Base-by-base conservation (phyloP, 1,139 yeast species). In the Debaryomyces udenii region DNA sequence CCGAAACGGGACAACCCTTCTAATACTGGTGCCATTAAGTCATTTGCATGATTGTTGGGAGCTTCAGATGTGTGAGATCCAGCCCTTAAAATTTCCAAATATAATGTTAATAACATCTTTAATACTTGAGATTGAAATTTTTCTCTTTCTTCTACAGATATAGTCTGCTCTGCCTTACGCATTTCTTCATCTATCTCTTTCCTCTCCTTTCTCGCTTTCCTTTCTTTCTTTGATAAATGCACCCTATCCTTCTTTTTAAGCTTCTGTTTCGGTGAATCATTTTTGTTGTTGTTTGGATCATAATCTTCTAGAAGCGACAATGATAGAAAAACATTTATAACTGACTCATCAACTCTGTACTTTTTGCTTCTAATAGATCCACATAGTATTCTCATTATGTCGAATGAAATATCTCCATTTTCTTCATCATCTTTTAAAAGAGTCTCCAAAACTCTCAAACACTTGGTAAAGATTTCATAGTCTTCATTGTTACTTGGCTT, bases 1-100 rank as follows among this genome's bases (percentile, higher is more conserved):
- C 98, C 96, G 59, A 85, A 90, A 58, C 81, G 81, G 2, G 97
- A 87, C 43, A 93, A 68, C 5, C 98, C 98, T 68, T 93, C 98
- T 40, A 93, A 71, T 0, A 93, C 95, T 0, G 93, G 76, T 6
- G 95, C 96, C 74, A 89, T 82, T 42, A 93, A 70, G 13, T 50
- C 51, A 16, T 55, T 52, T n/a, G 79, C 77, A 35, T 80, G 78
- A 20, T 80, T 76, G 22, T 20, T 20, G 34, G 80, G 74, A 22
- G 75, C 76, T 3, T 43, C 45, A 4, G 50, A 39, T 1, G 57
- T 46, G 16, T 56, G 57, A 2, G 69, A 55, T 3, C 75, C 74
- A 6, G 70, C 70, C 58, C 79, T 86, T 48, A 93, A 71, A 31
- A 90, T 80, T 51, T 88, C 91, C 53, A 93, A 70, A 57, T 93